Evolutionary conservation across 2,329 filamentous ascomycete species (phyloP), one percentile per base, ranked within the genome.

Genomic region (Monosporascus sp.): DNA sequence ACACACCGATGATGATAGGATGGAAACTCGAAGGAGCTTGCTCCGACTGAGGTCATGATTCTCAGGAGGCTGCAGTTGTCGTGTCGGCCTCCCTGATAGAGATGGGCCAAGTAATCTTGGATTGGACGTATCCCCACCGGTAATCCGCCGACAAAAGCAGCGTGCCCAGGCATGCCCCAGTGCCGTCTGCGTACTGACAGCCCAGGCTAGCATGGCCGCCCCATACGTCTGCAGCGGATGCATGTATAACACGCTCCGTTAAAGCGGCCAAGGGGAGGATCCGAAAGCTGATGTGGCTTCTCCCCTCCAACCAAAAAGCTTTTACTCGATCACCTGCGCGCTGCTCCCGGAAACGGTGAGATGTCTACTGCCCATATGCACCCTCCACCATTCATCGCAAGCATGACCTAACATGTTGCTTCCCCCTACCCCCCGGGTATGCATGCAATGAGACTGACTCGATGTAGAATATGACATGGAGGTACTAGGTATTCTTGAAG

Each of bases 321-420:
- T 61, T 62, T 63, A 58, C 55, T 49, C 38, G 53, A 51, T 66
- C 65, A 66, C 62, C 62, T 65, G 64, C 64, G 64, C 64, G 57
- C 59, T 31, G 27, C 27, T 5, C 7, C 27, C 27, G 11, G 27
- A 31, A 31, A 11, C 27, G 27, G 27, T 11, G 27, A 31, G 27
- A 11, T 31, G 27, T 5, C 9, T 31, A 31, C 27, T 11, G 11
- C 27, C 27, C 9, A 31, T 11, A 31, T 31, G 9, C 27, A 20
- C 18, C 39, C 18, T 43, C 39, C 8, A 22, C 15, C n/a, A 20
- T 39, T 8, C 37, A 39, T 39, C 5, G 17, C 37, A 17, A 39
- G 17, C 39, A 31, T 31, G 9, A 11, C 27, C 27, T 11, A 31
- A 11, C 27, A 11, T 31, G 9, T 31, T 31, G 27, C 27, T 11